Evolutionary conservation across 306 rosid genomes (phyloP), one percentile per base, ranked within the genome.

Genomic region (Vicia sativa): DNA sequence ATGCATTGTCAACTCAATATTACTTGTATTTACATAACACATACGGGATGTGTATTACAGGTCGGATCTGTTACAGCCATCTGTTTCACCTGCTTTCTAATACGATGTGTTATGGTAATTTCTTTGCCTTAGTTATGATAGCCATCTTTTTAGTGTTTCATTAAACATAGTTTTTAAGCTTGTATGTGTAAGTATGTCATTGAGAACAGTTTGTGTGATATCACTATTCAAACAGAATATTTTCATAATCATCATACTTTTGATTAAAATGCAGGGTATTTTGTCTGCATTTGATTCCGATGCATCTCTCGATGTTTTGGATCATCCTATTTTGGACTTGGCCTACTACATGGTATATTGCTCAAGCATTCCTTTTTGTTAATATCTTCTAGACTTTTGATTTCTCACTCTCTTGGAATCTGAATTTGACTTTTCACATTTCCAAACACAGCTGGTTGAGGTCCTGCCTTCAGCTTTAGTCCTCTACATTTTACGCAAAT

Each of bases 31-130:
- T 28, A 44, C 16, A 13, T 43, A 14, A 69, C 39, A 69, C 2
- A 69, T 31, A 69, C 2, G 64, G 41, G 74, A 29, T 37, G 65
- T 57, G 39, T 41, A 38, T 82, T 88, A 77, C 95, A 93, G 97
- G 99, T 93, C 39, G 99, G 99, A 76, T 90, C 89, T 42, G 96
- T 93, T 34, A 88, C 99, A 26, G 97, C 95, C 78, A 88, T 93
- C 78, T 90, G 99, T 79, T 93, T 85, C 86, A 87, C 92, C 74
- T 93, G 99, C 82, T 93, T 93, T 82, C 85, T 93, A 58, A 70
- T 93, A 53, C 81, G 99, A 90, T 93, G 96, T 53, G 68, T 90
- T 77, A 92, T 93, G 96, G 97, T 93, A 83, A 83, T 67, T 65
- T 71, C 79, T 75, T 61, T 38, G 18, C 45, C 67, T 74, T 65